Evolutionary conservation across 108 stramenopile genomes (phyloP).

Genomic region (Chaetoceros muelleri): DNA sequence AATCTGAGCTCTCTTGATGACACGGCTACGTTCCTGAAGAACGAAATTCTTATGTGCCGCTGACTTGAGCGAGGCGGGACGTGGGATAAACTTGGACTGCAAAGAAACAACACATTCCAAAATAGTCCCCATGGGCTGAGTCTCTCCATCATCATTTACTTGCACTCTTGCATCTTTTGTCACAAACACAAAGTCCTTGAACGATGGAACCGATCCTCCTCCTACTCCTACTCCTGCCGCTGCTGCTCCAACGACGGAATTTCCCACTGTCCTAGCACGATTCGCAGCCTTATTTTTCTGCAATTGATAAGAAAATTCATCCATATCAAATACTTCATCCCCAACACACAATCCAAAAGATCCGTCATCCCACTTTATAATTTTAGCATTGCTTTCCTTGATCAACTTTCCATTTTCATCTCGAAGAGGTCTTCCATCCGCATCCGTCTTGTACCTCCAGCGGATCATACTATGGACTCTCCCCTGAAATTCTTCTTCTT

Average conservation of each 20-base stretch:
- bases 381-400: slow-evolving; percentile 60
- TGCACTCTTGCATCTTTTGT: slow-evolving; percentile 56
- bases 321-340: slow-evolving; percentile 71
- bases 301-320: slow-evolving; percentile 7
- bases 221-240: slow-evolving; percentile 5
- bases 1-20: slow-evolving; percentile 63
- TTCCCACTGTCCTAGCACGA: slow-evolving; percentile 13
- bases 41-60: slow-evolving; percentile 75
- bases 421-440: slow-evolving; percentile 20
- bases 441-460: slow-evolving; percentile 55
- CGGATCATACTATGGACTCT: slow-evolving; percentile 72
- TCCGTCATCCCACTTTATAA: slow-evolving; percentile 88
- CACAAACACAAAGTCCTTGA: slow-evolving; percentile 64
- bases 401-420: slow-evolving; percentile 22
- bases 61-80: slow-evolving; percentile 62
- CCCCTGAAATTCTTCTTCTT: slow-evolving; percentile 53
- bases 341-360: slow-evolving; percentile 77
- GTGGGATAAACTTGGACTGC: slow-evolving; percentile 33
- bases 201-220: slow-evolving; percentile 23
- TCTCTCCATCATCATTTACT: slow-evolving; percentile 4
- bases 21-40: slow-evolving; percentile 59
- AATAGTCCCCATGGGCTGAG: slow-evolving; percentile 41
- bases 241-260: too few relatives aligned
- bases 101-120: slow-evolving; percentile 63
- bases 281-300: neutral